Base-by-base conservation (phyloP, 192 early-diverging fungal genomes). In the Spinellus fusiger region DNA sequence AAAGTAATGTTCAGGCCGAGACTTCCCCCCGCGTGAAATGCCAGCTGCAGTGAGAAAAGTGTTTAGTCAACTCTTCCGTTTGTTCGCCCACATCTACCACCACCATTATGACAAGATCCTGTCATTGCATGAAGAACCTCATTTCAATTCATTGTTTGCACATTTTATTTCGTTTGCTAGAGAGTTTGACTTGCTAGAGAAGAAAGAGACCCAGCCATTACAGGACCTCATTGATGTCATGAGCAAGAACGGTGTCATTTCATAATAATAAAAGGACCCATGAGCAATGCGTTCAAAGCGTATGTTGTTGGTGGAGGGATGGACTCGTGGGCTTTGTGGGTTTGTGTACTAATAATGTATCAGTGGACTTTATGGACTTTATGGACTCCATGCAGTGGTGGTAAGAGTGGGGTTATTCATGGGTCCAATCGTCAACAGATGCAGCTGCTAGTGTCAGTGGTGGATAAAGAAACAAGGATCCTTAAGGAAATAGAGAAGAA, bases 121-220 rank as follows among this genome's bases (percentile, higher is more conserved):
- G 32, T 86, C 86, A 65, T 69, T 96, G 28, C 80, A 78, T 32
- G 84, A 89, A 40, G 93, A 98, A 63, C 83, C 83, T 0, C 96
- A 98, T 66, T 83, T 96, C 60, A 98, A 98, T 80, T 91, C 96
- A 2, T 76, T 98, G 13, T 95, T 95, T 84, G 92, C 96, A 1
- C 94, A 98, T 65, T 91, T 98, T 71, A 81, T 93, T 33, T 89
- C 89, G 10, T 98, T 98, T 76, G 84, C 84, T 23, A 84, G 83
- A 60, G 94, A 94, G 68, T 98, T 96, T 80, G 93, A 96, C 62
- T 76, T 96, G 32, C 57, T 98, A 35, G 94, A 96, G 51, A 88
- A 88, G 66, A 96, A 94, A 76, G 95, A 98, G 53, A 70, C 90
- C 58, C 75, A 79, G 27, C 90, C 93, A 15, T 74, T 98, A 77